Evolutionary conservation across 1,284 basidiomycete species (phyloP), one percentile per base, ranked within the genome.

Genomic region (Rhodotorula mucilaginosa): DNA sequence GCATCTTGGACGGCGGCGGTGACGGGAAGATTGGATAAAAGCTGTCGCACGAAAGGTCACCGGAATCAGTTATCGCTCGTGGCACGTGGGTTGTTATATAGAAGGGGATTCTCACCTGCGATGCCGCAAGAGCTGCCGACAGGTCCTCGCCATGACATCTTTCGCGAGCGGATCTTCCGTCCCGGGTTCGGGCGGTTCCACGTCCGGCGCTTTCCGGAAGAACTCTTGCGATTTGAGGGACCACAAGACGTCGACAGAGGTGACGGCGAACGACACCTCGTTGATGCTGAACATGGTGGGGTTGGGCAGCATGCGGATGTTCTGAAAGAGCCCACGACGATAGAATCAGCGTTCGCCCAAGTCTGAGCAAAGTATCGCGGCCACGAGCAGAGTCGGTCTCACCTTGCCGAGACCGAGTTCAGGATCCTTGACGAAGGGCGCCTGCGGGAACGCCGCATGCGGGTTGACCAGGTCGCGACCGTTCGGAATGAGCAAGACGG

Each of bases 21-120:
- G 89, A 86, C 4, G 96, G 96, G 80, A 96, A 98, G 58, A 98
- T 81, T 0, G 97, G 97, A 81, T 99, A 99, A 83, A 97, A 97
- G 79, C 90, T 94, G 77, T 47, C 74, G n/a, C 54, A 29, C 23
- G 54, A 15, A 19, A 7, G 48, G 62, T n/a, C 39, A 46, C 34
- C 23, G 7, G 59, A 4, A 15, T 47, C 52, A 2, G 21, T 46
- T 21, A 19, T 12, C 13, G 23, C n/a, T 21, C 18, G 46, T 62
- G 44, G 60, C 54, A 59, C 6, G 16, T 15, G 10, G 16, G 8
- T 15, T 47, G 26, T 26, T 1, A 1, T 58, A 12, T 63, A 81
- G 34, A 34, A 8, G 34, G 34, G 8, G 34, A 34, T 1, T 34
- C 34, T 57, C 72, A 92, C 93, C 89, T 92, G 78, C 92, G 85